Conservation (phyloP, 768 basidiomycete genomes). For the Tulasnella sp. region DNA sequence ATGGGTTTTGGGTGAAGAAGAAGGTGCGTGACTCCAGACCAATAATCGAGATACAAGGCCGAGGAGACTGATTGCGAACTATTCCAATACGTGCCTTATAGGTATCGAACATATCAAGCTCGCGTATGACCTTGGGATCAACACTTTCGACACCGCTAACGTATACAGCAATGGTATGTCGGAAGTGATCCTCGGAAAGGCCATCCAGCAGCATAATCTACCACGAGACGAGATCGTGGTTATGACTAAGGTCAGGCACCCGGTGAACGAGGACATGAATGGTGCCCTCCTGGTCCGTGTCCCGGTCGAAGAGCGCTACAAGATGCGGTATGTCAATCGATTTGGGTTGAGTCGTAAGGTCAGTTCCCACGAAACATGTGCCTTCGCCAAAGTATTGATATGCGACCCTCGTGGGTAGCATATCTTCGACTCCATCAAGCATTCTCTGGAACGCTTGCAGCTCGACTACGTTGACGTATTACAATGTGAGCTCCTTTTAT, state of each 20-base stretch:
- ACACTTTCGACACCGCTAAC: constrained; percentile 12
- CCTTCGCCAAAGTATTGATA: neutral
- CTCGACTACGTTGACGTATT: constrained; percentile 67
- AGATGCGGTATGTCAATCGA: constrained; percentile 44
- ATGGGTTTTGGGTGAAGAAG: constrained; percentile 43
- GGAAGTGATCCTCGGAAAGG: constrained; percentile 58
- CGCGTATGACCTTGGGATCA: constrained; percentile 11
- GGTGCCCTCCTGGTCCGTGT: neutral
- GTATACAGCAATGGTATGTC: constrained; percentile 54
- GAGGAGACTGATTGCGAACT: neutral
- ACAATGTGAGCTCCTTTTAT: constrained; percentile 37
- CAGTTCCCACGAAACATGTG: neutral
- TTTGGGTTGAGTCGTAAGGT: constrained; percentile 43
- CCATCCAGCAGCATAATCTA: constrained; percentile 39
- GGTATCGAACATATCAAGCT: constrained; percentile 14
- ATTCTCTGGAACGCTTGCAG: constrained; percentile 49
- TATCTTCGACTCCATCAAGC: constrained; percentile 50
- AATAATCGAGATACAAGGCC: too few relatives aligned
- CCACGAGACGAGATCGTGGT: constrained; percentile 56
- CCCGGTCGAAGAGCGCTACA: constrained; percentile 22
- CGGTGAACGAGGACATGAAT: neutral
- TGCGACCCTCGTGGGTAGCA: constrained; percentile 32
- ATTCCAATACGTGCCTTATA: neutral
- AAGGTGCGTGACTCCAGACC: constrained; percentile 27
- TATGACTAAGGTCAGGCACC: constrained; percentile 49